These are phyloP conservation scores for Aspergillus unguis DNA, from an alignment of 2,329 filamentous ascomycete genomes.

Conservation along the genomic window DNA sequence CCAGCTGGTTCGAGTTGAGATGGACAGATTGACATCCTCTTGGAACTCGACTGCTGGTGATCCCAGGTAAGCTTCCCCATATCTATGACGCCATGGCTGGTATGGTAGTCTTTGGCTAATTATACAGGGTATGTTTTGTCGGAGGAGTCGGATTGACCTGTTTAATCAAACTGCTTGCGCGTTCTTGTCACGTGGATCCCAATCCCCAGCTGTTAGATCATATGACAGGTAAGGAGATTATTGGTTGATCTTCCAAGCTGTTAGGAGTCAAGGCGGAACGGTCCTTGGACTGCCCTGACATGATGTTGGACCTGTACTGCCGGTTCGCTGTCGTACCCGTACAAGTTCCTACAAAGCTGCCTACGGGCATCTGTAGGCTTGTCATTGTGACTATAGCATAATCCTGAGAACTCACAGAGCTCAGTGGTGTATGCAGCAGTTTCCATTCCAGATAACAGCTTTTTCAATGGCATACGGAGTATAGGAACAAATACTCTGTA, in stretches of 20 bases:
- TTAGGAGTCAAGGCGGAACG: too few relatives aligned
- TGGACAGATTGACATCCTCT: neutral
- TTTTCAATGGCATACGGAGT: too few relatives aligned
- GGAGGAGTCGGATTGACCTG: neutral
- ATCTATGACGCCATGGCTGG: slow-evolving; percentile 8
- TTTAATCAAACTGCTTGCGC: neutral
- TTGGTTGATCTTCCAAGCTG: neutral
- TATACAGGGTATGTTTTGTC: neutral
- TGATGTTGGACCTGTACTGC: too few relatives aligned
- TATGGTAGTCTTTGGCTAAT: neutral
- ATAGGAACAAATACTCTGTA: too few relatives aligned
- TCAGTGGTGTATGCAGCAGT: too few relatives aligned
- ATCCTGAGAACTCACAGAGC: neutral
- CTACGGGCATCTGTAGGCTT: neutral
- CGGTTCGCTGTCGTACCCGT: neutral
- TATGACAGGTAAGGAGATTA: neutral
- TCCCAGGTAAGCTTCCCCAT: neutral
- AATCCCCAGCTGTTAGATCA: neutral
- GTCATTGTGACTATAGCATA: neutral
- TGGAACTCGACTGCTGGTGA: neutral
- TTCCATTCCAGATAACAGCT: too few relatives aligned
- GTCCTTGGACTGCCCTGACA: too few relatives aligned
- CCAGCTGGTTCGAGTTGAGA: neutral
- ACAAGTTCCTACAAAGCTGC: neutral
- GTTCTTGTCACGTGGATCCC: neutral